phyloP scores from a whole-genome alignment of 2,329 filamentous ascomycete species.

The Ambrosiella beaveri region DNA sequence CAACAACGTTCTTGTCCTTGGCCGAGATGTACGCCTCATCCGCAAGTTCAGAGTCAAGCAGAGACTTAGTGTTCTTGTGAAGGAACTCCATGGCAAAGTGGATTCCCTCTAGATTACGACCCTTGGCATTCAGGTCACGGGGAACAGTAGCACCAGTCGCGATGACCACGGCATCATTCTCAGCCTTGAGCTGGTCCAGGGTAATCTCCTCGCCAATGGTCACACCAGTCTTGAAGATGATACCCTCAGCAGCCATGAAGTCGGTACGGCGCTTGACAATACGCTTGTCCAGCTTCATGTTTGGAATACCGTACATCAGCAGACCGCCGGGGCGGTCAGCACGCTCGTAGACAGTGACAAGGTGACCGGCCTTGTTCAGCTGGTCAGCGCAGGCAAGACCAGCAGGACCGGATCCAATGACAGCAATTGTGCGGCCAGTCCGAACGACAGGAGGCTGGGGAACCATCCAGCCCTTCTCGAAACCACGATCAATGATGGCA shows the following conservation, averaged over 20 bases:
- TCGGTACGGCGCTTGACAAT: conserved; percentile 89
- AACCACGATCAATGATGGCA: conserved; percentile 91
- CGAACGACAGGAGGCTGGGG: conserved; percentile 61
- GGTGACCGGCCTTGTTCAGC: conserved; percentile 81
- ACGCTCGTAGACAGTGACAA: conserved; percentile 81
- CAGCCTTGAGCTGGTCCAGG: conserved; percentile 52
- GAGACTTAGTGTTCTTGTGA: conserved; percentile 93
- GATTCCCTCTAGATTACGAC: conserved; percentile 73
- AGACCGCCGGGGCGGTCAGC: conserved; percentile 79
- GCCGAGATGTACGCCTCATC: conserved; percentile 83
- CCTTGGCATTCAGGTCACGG: conserved; percentile 79
- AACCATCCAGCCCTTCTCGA: conserved; percentile 97
- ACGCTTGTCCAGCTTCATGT: conserved; percentile 99
- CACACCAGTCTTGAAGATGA: conserved; percentile 64
- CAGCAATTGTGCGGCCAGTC: conserved; percentile 72
- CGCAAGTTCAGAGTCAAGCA: conserved; percentile 74
- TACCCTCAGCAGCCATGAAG: conserved; percentile 80
- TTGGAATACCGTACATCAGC: conserved; percentile 96
- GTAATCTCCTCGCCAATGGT: conserved; percentile 54
- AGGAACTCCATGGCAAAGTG: conserved; percentile 97
- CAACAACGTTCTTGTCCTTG: conserved; percentile 88
- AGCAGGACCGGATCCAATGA: conserved; percentile 83
- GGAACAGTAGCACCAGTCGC: conserved; percentile 87
- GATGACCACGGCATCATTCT: conserved; percentile 72
- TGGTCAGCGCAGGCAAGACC: conserved; percentile 85